Evolutionary conservation across 345 rosid species (phyloP), one percentile per base, ranked within the genome.

Genomic region (Geranium rotundifolium): DNA sequence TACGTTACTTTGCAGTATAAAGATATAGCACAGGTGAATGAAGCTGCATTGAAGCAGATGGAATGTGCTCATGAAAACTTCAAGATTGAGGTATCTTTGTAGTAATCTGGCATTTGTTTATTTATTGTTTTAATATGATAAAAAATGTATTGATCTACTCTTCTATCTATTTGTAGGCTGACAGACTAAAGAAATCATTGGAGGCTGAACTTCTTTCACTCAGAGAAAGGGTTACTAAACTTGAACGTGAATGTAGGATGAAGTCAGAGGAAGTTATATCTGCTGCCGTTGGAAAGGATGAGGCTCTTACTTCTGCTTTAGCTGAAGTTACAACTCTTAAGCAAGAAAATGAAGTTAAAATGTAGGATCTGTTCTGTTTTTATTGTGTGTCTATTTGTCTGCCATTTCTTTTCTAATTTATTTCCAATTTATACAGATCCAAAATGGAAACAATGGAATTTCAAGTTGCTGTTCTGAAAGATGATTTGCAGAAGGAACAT

Each of bases 21-120:
- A 82, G 79, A 85, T 72, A 93, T 93, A 72, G 96, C 99, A 29
- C 83, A 93, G 73, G 95, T 86, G 62, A 90, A 88, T 75, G 99
- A 93, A 77, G 69, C 82, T 67, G 96, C 95, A 13, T 63, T 93
- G 76, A 90, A 83, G 87, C 95, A 93, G 77, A 93, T 93, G 86
- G 99, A 90, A 74, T 65, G 61, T 65, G 87, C 97, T 57, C 96
- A 90, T 74, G 96, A 87, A 62, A 84, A 70, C 69, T 93, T 82
- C 76, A 86, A 86, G 69, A 74, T 63, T 69, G 90, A 85, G 97
- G 99, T 90, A 80, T 27, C 30, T 29, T 63, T 16, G 34, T 60
- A 20, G 54, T 70, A n/a, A 63, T 20, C 62, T 57, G 41, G 60
- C 58, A 52, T 3, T 23, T 30, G 15, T 20, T 20, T 19, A 56